Conservation (phyloP, 2,329 filamentous ascomycete genomes). For the Aureobasidium lini region DNA sequence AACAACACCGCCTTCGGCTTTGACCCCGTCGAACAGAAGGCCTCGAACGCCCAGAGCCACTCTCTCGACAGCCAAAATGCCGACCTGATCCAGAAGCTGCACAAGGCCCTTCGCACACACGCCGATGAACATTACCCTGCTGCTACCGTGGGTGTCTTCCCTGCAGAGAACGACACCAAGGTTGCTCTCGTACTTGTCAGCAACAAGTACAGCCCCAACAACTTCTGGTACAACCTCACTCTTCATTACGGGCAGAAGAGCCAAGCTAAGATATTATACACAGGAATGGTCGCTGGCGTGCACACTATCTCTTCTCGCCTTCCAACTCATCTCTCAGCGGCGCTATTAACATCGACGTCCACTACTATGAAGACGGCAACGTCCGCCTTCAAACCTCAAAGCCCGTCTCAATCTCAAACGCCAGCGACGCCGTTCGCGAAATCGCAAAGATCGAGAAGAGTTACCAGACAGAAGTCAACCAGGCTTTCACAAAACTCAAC, state of each 20-base stretch:
- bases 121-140: conserved; percentile 83
- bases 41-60: conserved; percentile 73
- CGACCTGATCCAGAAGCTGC: conserved; percentile 75
- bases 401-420: conserved; percentile 54
- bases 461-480: conserved; percentile 94
- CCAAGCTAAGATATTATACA: background rate
- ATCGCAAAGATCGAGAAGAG: conserved; percentile 77
- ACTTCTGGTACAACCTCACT: conserved; percentile 67
- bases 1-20: conserved; percentile 83
- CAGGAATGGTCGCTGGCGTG: conserved; percentile 95
- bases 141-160: conserved; percentile 74
- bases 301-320: conserved; percentile 71
- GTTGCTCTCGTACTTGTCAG: conserved; percentile 79
- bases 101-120: conserved; percentile 69
- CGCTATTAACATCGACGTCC: conserved; percentile 84
- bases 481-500: conserved; percentile 77
- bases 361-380: conserved; percentile 99
- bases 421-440: conserved; percentile 64
- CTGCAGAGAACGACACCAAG: conserved; percentile 65
- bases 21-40: conserved; percentile 80
- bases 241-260: background rate
- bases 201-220: conserved; percentile 96
- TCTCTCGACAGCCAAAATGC: conserved; percentile 66
- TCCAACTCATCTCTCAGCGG: conserved; percentile 63
- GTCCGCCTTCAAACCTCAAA: conserved; percentile 90